Conservation (phyloP, 345 rosid genomes). For the Hirschfeldia incana region DNA sequence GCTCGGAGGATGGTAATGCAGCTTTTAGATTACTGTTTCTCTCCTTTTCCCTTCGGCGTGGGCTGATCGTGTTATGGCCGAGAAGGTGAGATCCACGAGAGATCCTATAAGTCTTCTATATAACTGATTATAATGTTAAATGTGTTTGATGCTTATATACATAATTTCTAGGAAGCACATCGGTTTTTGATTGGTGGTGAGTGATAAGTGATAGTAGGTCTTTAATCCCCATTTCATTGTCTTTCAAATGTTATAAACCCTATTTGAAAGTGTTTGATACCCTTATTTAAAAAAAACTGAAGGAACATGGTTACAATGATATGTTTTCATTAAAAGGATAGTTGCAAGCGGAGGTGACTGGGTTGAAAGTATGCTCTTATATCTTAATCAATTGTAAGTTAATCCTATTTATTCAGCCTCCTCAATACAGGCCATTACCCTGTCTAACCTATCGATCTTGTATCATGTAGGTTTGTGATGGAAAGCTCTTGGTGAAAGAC, state of each 20-base stretch:
- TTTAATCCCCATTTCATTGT: background rate
- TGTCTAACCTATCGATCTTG: conserved; percentile 7
- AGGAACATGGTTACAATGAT: conserved; percentile 70
- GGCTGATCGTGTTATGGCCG: conserved; percentile 28
- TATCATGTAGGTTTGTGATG: conserved; percentile 59
- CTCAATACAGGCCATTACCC: background rate
- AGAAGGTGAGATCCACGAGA: conserved; percentile 55
- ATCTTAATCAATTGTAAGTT: conserved; percentile 24
- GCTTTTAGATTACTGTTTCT: too few relatives aligned
- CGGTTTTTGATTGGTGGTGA: background rate
- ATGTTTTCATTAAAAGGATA: conserved; percentile 82
- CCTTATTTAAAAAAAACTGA: conserved; percentile 17
- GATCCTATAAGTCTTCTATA: too few relatives aligned
- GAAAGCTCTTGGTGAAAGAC: conserved; percentile 72
- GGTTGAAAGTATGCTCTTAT: conserved; percentile 67
- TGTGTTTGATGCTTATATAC: background rate
- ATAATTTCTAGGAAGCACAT: background rate
- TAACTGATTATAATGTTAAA: background rate
- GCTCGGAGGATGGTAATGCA: too few relatives aligned
- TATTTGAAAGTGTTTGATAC: conserved; percentile 7
- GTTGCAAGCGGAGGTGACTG: conserved; percentile 86
- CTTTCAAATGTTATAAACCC: background rate
- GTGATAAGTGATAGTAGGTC: conserved; percentile 47
- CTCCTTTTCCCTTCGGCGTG: too few relatives aligned
- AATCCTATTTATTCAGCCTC: conserved; percentile 7